A percentile compares a stretch with the other conserved stretches of the same genome.
Conservation (phyloP, 1,139 yeast genomes). For the Scheffersomyces segobiensis region DNA sequence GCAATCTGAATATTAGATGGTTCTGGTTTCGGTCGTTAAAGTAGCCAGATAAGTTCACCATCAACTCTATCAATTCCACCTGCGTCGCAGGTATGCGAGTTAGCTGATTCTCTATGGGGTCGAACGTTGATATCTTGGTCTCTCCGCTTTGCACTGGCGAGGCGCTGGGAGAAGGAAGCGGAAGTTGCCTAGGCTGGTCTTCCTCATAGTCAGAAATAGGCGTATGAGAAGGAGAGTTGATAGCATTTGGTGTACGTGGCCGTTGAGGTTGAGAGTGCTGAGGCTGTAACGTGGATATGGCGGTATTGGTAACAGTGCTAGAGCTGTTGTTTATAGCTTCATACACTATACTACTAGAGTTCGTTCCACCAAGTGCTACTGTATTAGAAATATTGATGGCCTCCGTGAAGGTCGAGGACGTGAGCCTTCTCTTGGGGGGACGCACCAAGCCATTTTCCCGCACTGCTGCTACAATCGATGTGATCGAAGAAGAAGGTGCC, state of each 20-base stretch:
- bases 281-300: constrained; percentile 5
- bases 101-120: constrained; percentile 25
- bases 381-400: not conserved
- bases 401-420: constrained; percentile 5
- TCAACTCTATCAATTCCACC: constrained; percentile 38
- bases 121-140: constrained; percentile 12
- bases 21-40: constrained; percentile 42
- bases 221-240: constrained; percentile 36
- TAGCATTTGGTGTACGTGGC: constrained; percentile 34
- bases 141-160: constrained; percentile 52
- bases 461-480: constrained; percentile 8
- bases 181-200: constrained; percentile 43
- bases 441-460: constrained; percentile 27
- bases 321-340: not conserved
- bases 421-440: constrained; percentile 45
- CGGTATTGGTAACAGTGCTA: constrained; percentile 3
- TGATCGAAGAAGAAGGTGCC: constrained; percentile 9
- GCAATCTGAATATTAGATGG: constrained; percentile 57
- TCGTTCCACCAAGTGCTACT: not conserved
- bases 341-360: not conserved
- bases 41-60: constrained; percentile 34
- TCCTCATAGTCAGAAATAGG: constrained; percentile 40
- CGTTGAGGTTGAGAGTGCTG: constrained; percentile 5
- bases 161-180: constrained; percentile 70
- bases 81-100: constrained; percentile 38